These are phyloP conservation scores for Marchantia paleacea DNA, from an alignment of 225 moss, liverwort and hornwort genomes.

Conservation along the genomic window DNA sequence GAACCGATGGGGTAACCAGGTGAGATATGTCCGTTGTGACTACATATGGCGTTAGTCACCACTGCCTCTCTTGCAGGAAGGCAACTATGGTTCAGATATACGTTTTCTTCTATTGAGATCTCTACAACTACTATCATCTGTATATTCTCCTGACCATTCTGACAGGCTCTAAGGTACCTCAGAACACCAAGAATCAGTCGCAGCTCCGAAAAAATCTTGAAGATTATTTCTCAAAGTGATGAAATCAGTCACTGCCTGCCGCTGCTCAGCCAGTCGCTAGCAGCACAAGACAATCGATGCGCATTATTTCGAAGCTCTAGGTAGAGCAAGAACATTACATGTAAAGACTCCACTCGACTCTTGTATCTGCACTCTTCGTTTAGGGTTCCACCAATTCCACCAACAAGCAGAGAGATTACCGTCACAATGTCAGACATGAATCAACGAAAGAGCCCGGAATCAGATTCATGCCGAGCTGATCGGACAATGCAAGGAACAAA, in stretches of 20 bases:
- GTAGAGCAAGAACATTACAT: slow-evolving; percentile 55
- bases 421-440: background rate
- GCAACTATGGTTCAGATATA: too few relatives aligned
- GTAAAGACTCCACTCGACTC: slow-evolving; percentile 57
- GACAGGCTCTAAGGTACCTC: too few relatives aligned
- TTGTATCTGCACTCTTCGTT: slow-evolving; percentile 43
- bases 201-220: too few relatives aligned
- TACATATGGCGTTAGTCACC: too few relatives aligned
- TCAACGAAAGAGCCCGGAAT: background rate
- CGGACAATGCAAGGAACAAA: background rate
- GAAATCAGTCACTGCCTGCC: background rate
- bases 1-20: too few relatives aligned
- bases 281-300: background rate
- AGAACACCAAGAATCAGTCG: too few relatives aligned
- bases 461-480: background rate
- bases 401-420: background rate
- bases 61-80: too few relatives aligned
- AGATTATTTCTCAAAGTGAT: background rate
- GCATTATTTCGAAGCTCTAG: slow-evolving; percentile 44
- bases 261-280: slow-evolving; percentile 9
- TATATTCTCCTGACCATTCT: too few relatives aligned
- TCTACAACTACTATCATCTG: too few relatives aligned
- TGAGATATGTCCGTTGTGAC: too few relatives aligned
- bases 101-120: too few relatives aligned
- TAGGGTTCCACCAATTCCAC: too few relatives aligned